These are phyloP conservation scores for Drosera capensis DNA, from an alignment of 148 eudicot species.

Conservation along the genomic window DNA sequence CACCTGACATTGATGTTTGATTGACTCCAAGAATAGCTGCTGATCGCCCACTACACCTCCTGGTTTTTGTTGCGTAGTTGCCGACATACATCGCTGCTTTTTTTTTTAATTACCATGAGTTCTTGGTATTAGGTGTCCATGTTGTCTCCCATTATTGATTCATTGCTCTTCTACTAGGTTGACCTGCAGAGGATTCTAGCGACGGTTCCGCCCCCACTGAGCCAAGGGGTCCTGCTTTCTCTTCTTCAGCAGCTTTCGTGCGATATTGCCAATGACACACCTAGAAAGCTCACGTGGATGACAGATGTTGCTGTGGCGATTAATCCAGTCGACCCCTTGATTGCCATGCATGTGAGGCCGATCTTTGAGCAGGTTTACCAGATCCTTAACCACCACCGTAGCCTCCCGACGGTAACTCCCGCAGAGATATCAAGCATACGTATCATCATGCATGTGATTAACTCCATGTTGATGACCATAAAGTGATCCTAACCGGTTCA, in stretches of 20 bases:
- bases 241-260: conserved; percentile 92
- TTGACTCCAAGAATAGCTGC: too few relatives aligned
- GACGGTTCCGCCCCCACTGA: conserved; percentile 48
- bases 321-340: conserved; percentile 66
- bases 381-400: conserved; percentile 66
- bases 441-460: conserved; percentile 61
- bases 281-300: conserved; percentile 70
- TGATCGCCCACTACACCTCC: too few relatives aligned
- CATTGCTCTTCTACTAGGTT: conserved; percentile 29
- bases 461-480: conserved; percentile 64
- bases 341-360: conserved; percentile 62
- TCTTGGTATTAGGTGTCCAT: neutral
- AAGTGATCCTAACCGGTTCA: conserved; percentile 22
- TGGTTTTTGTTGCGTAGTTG: neutral
- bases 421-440: conserved; percentile 53
- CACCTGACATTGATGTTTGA: neutral
- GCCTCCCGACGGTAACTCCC: conserved; percentile 32
- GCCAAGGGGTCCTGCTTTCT: conserved; percentile 89
- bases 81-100: neutral
- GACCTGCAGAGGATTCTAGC: conserved; percentile 51
- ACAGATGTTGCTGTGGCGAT: conserved; percentile 63
- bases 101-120: neutral
- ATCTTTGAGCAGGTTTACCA: conserved; percentile 91
- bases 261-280: conserved; percentile 49
- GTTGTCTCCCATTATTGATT: too few relatives aligned